Percentiles rank a stretch among this genome's conserved stretches.
These are phyloP conservation scores for Endogone sp. DNA, from an alignment of 192 early-diverging fungal genomes.

Conservation along the genomic window DNA sequence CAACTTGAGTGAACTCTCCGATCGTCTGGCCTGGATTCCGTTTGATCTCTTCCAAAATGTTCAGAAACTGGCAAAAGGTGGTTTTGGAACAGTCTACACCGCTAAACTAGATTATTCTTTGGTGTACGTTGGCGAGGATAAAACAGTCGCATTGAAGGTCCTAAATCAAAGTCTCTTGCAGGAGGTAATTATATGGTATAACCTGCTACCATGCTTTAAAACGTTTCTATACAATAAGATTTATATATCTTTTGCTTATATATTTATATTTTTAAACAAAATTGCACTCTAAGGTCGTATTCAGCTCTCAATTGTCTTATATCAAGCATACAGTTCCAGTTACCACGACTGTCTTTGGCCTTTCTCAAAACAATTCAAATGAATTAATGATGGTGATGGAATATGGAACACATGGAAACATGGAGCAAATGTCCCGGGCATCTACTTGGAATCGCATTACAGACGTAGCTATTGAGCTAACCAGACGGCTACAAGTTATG, in stretches of 20 bases:
- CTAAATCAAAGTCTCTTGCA: neutral
- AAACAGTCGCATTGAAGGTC: neutral
- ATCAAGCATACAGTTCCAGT: neutral
- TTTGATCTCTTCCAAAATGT: slow-evolving; percentile 7
- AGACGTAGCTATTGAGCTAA: neutral
- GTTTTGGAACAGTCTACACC: slow-evolving; percentile 10
- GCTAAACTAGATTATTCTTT: neutral
- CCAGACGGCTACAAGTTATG: neutral
- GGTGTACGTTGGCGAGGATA: neutral
- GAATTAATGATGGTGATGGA: neutral
- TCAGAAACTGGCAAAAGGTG: neutral
- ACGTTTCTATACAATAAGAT: too few relatives aligned
- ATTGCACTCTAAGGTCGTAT: neutral
- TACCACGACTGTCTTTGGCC: neutral
- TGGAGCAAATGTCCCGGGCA: neutral
- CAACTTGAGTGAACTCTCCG: neutral
- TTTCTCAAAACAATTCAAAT: neutral
- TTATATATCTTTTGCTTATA: too few relatives aligned
- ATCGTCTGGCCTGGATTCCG: slow-evolving; percentile 5
- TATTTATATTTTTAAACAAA: too few relatives aligned
- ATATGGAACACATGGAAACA: neutral
- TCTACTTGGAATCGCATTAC: neutral
- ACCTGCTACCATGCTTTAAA: too few relatives aligned
- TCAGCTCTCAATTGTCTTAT: neutral
- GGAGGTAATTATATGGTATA: neutral